phyloP scores from a whole-genome alignment of 129 eudicot genomes.

The Lonicera japonica region DNA sequence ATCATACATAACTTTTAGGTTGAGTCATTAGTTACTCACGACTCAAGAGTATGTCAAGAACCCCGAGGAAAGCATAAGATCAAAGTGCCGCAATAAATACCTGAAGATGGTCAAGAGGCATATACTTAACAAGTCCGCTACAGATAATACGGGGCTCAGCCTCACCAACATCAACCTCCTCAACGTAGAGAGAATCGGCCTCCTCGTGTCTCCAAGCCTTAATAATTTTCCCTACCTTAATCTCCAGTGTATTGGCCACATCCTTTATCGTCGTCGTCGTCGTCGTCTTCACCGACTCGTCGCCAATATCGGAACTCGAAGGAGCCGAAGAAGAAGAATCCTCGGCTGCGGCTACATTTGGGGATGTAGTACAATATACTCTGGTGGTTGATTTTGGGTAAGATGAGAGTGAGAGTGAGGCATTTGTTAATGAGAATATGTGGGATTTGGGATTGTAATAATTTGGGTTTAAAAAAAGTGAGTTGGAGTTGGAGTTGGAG shows the following conservation, averaged over 20 bases:
- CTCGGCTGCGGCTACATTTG: slow-evolving; percentile 8
- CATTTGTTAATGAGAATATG: not conserved
- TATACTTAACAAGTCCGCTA: slow-evolving; percentile 84
- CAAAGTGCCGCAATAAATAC: too few species aligned
- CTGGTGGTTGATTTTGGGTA: slow-evolving; percentile 9
- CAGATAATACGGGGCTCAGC: slow-evolving; percentile 79
- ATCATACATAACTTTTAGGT: too few species aligned
- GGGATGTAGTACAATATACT: slow-evolving; percentile 26
- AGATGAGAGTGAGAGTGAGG: slow-evolving; percentile 2
- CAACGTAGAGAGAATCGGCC: slow-evolving; percentile 87
- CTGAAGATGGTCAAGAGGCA: slow-evolving; percentile 67
- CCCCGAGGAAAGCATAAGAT: too few species aligned
- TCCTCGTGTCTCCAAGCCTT: slow-evolving; percentile 89
- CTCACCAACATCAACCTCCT: slow-evolving; percentile 88
- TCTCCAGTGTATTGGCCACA: slow-evolving; percentile 59
- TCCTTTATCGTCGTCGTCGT: slow-evolving; percentile 36
- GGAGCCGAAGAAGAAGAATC: slow-evolving; percentile 16
- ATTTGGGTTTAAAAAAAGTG: too few species aligned
- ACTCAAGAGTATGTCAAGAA: too few species aligned
- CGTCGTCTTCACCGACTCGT: slow-evolving; percentile 10
- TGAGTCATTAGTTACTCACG: too few species aligned
- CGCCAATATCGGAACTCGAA: slow-evolving; percentile 1
- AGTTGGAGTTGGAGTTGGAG: too few species aligned
- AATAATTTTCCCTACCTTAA: slow-evolving; percentile 69
- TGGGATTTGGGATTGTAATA: not conserved